Base-by-base conservation (phyloP, 305 asterid genomes). In the Coffea humblotiana region DNA sequence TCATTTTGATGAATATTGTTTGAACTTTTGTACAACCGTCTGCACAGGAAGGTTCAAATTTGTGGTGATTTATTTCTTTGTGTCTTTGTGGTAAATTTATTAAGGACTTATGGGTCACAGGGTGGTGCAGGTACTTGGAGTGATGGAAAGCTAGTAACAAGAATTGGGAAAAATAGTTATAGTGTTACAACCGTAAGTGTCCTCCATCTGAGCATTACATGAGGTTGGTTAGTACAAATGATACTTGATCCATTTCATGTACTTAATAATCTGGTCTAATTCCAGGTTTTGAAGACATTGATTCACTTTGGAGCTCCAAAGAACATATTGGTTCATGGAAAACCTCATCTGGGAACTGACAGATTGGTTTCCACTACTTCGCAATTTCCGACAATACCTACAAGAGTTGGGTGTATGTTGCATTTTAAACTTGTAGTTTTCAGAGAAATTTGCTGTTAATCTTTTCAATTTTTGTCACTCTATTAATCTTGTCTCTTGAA, bases 101-200 rank as follows among this genome's bases (percentile, higher is more conserved):
- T 83, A 79, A 88, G 91, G 90, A 91, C 98, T 96, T 92, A 96
- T 89, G 90, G 83, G 77, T 92, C 86, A 88, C 99, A 96, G 98
- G 99, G 99, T 91, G 98, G 99, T 93, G 99, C 99, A 96, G 99
- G 99, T 94, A 96, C 98, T 85, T 96, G 99, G 99, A 96, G 99
- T 75, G 99, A 96, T 77, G 99, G 99, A 84, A 96, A 96, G 89
- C 89, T 94, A 82, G 98, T 96, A 75, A 96, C 99, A 79, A 90
- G 99, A 89, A 94, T 95, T 77, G 99, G 99, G 82, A 88, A 96
- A 87, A 94, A 96, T 82, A 96, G 94, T 75, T 78, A 78, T 56
- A 89, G 93, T 81, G 97, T 96, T 82, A 71, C 86, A 76, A 88
- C 96, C 13, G 98, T 96, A 88, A 79, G 97, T 85, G 73, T 15